phyloP scores from a whole-genome alignment of 345 rosid species.

The Microthlaspi erraticum region DNA sequence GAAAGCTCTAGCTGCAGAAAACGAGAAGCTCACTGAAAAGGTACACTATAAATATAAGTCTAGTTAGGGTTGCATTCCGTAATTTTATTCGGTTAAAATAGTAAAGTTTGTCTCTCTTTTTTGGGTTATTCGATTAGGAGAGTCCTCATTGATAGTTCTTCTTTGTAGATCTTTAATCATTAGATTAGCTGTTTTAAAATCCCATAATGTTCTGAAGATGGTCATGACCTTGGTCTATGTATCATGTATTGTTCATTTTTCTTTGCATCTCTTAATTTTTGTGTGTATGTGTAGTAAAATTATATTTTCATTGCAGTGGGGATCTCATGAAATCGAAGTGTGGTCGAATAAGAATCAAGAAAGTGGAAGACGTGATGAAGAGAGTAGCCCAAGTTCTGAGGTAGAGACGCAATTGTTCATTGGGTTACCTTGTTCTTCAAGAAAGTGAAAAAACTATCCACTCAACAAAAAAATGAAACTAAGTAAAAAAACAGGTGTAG shows the following conservation, averaged over 20 bases:
- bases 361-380: conserved; percentile 43
- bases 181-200: not conserved
- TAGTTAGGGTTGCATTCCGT: conserved; percentile 34
- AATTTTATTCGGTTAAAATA: conserved; percentile 11
- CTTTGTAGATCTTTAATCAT: not conserved
- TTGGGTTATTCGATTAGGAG: conserved; percentile 20
- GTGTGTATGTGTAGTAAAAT: not conserved
- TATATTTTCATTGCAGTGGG: conserved; percentile 48
- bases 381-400: conserved; percentile 63
- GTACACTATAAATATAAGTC: conserved; percentile 47
- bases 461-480: not conserved
- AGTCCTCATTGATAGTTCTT: not conserved
- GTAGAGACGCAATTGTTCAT: conserved; percentile 91
- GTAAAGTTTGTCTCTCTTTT: conserved; percentile 8
- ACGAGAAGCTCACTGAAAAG: conserved; percentile 60
- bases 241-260: conserved; percentile 3
- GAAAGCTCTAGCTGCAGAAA: conserved; percentile 62
- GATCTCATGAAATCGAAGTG: conserved; percentile 33
- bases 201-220: conserved; percentile 11
- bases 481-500: conserved; percentile 30
- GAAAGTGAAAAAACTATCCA: conserved; percentile 48
- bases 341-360: conserved; percentile 39
- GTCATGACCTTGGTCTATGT: conserved; percentile 4
- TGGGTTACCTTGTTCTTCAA: conserved; percentile 63
- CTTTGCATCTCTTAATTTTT: conserved; percentile 11